Percentiles rank a stretch among this genome's conserved stretches.
Evolutionary conservation across 768 basidiomycete genomes (phyloP).

Genomic region (Dioszegia aurantiaca): DNA sequence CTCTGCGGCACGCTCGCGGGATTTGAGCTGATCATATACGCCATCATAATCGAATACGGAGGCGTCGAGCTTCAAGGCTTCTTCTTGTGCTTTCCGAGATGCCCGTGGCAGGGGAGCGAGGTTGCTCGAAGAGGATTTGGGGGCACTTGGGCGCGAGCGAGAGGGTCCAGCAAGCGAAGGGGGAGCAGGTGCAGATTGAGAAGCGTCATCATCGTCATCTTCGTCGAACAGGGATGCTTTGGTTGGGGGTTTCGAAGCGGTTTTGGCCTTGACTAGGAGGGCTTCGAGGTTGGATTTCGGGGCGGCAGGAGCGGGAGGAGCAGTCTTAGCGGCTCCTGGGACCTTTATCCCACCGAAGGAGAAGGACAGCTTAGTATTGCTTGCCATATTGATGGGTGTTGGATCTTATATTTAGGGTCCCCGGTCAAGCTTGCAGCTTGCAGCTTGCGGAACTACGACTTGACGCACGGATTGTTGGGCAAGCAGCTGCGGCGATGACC

Average conservation of each 20-base stretch:
- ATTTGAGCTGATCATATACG: constrained; percentile 93
- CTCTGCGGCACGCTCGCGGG: constrained; percentile 71
- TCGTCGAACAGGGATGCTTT: constrained; percentile 65
- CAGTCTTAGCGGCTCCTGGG: neutral
- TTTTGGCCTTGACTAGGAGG: constrained; percentile 38
- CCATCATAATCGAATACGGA: constrained; percentile 94
- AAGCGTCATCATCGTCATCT: constrained; percentile 59
- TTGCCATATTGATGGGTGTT: constrained; percentile 9
- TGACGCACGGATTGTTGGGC: neutral
- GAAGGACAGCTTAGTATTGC: constrained; percentile 71
- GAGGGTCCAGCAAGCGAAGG: constrained; percentile 53
- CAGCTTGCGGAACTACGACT: no score
- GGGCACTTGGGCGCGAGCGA: neutral
- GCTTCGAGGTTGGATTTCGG: constrained; percentile 37
- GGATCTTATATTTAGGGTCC: no score
- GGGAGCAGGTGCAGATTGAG: constrained; percentile 57
- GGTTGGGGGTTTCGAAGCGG: constrained; percentile 9
- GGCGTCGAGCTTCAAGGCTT: constrained; percentile 72
- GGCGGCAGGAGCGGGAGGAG: constrained; percentile 11
- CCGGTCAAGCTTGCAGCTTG: no score
- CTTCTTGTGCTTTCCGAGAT: constrained; percentile 58
- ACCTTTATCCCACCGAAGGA: constrained; percentile 58
- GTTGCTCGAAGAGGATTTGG: neutral
- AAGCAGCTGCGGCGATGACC: neutral
- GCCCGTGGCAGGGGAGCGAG: constrained; percentile 19